Percentiles rank a stretch among this genome's conserved stretches.
Conservation (phyloP, 345 rosid genomes). For the Citrus glauca region DNA sequence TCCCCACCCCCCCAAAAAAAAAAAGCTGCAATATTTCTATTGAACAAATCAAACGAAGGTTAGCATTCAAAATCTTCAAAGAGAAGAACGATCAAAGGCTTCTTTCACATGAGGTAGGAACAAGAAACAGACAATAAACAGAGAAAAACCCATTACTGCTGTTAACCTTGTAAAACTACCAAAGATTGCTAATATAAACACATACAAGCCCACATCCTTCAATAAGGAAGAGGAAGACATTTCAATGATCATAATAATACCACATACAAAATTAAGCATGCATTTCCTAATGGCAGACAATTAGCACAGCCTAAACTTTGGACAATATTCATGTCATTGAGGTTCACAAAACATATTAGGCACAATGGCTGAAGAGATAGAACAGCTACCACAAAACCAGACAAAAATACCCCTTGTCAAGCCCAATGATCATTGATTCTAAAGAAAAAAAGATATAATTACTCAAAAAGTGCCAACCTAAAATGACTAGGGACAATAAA, state of each 20-base stretch:
- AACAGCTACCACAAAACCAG: neutral
- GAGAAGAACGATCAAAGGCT: neutral
- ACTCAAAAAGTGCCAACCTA: neutral
- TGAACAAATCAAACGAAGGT: neutral
- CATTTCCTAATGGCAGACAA: neutral
- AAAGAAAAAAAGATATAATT: neutral
- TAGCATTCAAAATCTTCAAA: neutral
- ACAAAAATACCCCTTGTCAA: neutral
- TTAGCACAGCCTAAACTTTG: neutral
- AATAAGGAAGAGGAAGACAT: neutral
- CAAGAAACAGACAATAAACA: neutral
- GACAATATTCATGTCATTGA: neutral
- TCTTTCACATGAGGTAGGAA: too few relatives aligned
- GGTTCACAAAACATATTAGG: neutral
- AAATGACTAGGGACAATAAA: neutral
- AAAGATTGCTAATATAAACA: neutral
- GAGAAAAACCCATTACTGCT: neutral
- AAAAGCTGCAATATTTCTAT: neutral
- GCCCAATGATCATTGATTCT: neutral
- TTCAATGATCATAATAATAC: neutral
- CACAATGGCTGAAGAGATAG: neutral
- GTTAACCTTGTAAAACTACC: neutral
- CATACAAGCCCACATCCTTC: neutral
- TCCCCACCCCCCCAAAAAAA: too few relatives aligned
- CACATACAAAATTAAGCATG: neutral